phyloP scores from a whole-genome alignment of 2,329 filamentous ascomycete species.

The Diaporthe australafricana region DNA sequence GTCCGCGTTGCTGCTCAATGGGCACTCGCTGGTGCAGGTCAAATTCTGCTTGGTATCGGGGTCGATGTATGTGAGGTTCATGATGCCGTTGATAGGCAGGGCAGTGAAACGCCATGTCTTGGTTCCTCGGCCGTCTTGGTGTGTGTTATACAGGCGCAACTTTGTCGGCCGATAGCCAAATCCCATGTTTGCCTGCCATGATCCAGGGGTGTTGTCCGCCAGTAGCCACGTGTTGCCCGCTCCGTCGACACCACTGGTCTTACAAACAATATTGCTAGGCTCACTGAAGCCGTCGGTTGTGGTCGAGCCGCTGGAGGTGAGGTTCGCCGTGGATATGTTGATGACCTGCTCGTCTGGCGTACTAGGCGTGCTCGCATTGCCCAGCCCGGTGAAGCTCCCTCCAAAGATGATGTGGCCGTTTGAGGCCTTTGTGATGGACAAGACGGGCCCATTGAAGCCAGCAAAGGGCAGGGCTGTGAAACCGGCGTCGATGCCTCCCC shows the following conservation, averaged over 20 bases:
- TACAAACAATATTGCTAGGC: conserved; percentile 86
- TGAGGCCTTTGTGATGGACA: conserved; percentile 82
- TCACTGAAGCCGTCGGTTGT: conserved; percentile 75
- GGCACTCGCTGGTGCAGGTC: conserved; percentile 85
- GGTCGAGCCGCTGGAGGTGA: conserved; percentile 75
- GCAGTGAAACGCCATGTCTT: conserved; percentile 90
- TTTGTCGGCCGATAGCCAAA: conserved; percentile 91
- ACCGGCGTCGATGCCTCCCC: conserved; percentile 75
- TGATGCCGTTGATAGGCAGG: conserved; percentile 88
- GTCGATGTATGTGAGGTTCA: conserved; percentile 94
- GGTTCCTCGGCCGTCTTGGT: conserved; percentile 84
- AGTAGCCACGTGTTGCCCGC: conserved; percentile 87
- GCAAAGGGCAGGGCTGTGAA: conserved; percentile 89
- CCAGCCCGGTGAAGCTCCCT: conserved; percentile 87
- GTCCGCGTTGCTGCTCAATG: conserved; percentile 78
- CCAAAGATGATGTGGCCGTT: conserved; percentile 93
- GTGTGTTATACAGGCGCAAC: conserved; percentile 88
- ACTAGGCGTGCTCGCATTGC: conserved; percentile 78
- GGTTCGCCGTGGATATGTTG: conserved; percentile 83
- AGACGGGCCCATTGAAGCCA: conserved; percentile 94
- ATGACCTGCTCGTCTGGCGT: conserved; percentile 81
- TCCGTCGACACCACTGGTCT: conserved; percentile 73
- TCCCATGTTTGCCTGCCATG: conserved; percentile 84
- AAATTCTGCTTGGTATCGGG: conserved; percentile 73
- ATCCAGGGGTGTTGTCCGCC: conserved; percentile 78